Evolutionary conservation across 2,329 filamentous ascomycete genomes (phyloP), one percentile per base, ranked within the genome.

Genomic region (Zymoseptoria pseudotritici): DNA sequence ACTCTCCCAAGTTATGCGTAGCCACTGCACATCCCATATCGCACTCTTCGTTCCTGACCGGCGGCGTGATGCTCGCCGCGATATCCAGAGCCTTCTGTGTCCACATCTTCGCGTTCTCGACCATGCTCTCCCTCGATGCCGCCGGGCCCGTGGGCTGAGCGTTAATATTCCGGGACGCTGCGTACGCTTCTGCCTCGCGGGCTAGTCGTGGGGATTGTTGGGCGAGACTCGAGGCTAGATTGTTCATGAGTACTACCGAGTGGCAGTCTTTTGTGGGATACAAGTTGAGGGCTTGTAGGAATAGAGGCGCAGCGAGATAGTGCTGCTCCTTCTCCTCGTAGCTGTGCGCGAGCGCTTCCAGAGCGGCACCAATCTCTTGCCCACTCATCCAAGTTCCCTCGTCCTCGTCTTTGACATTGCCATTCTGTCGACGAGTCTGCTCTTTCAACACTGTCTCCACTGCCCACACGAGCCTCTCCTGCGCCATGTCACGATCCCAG

Each of bases 231-330:
- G 84, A 85, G 7, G 89, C 84, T 61, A 93, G 81, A 72, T 93
- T 93, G 77, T 91, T 92, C 89, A 93, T 95, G 71, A 97, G 79
- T 13, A 92, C 81, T 26, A 90, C 88, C 55, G 88, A 86, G 72
- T 96, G 91, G 72, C 92, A 97, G 29, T 79, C 82, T 22, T 78
- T 79, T 1, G 76, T 76, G 2, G 84, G 81, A 72, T 84, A 87
- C 53, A 94, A 76, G 19, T 86, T 82, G 36, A 96, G 79, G 5
- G 92, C 90, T 70, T 95, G 91, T 68, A 97, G 84, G 72, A 92
- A 96, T 29, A 97, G 80, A 3, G 92, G 91, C 21, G 92, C 83
- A 5, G 92, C 88, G 1, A 97, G 85, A 66, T 93, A 89, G 70
- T 91, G 87, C 67, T 89, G 85, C 52, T 86, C 83, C 67, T 84